phyloP scores from a whole-genome alignment of 768 basidiomycete genomes.

The Auricularia cornea region DNA sequence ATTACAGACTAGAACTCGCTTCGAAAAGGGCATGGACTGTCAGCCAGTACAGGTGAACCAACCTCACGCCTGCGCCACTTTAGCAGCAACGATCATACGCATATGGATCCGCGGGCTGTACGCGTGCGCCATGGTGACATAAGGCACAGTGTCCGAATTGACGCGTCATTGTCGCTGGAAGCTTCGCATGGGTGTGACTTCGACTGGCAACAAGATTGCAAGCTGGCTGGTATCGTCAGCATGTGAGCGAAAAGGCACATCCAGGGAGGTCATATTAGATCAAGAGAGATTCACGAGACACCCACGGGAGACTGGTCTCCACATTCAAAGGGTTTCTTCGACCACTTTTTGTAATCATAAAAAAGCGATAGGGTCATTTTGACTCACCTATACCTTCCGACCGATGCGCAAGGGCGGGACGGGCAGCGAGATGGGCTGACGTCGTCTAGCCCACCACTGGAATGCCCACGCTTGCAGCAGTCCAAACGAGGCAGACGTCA shows the following conservation, averaged over 20 bases:
- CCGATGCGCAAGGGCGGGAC: slow-evolving; percentile 7
- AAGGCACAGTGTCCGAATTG: too few species aligned
- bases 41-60: too few species aligned
- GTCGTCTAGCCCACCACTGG: slow-evolving; percentile 51
- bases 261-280: slow-evolving; percentile 77
- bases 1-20: too few species aligned
- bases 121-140: too few species aligned
- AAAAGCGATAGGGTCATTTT: slow-evolving; percentile 6
- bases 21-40: too few species aligned
- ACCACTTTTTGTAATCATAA: slow-evolving; percentile 73
- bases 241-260: neutral
- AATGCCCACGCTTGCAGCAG: slow-evolving; percentile 67
- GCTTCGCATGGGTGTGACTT: too few species aligned
- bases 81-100: too few species aligned
- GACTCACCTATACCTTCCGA: slow-evolving; percentile 1
- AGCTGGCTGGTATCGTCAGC: too few species aligned
- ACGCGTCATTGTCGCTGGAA: too few species aligned
- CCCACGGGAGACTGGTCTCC: slow-evolving; percentile 27
- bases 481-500: slow-evolving; percentile 66
- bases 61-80: too few species aligned
- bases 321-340: slow-evolving; percentile 49
- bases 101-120: too few species aligned
- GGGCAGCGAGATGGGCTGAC: slow-evolving; percentile 9
- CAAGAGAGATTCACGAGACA: slow-evolving; percentile 63
- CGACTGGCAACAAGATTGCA: too few species aligned